Conservation (phyloP, 1,284 basidiomycete species). For the Fereydounia khargensis region DNA sequence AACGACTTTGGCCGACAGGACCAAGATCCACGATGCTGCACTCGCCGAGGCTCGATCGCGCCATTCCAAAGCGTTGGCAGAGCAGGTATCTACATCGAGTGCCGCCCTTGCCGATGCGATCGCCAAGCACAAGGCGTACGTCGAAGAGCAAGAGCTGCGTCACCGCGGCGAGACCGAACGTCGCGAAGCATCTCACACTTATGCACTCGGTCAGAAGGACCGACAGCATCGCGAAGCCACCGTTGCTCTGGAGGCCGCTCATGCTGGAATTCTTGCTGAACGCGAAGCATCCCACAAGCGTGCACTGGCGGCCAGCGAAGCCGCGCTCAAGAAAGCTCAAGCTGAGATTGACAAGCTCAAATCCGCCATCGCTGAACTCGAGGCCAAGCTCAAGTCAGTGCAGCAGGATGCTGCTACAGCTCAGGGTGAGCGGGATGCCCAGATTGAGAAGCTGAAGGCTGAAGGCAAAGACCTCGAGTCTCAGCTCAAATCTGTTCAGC, state of each 20-base stretch:
- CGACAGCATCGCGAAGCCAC: slow-evolving; percentile 22
- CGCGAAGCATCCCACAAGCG: slow-evolving; percentile 1
- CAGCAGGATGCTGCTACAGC: slow-evolving; percentile 12
- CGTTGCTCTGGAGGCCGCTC: slow-evolving; percentile 13
- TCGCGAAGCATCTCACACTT: slow-evolving; percentile 21
- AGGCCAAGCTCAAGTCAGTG: slow-evolving; percentile 22
- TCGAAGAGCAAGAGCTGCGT: slow-evolving; percentile 23
- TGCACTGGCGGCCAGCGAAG: slow-evolving; percentile 6
- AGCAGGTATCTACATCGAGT: slow-evolving; percentile 35
- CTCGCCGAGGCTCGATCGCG: slow-evolving; percentile 42
- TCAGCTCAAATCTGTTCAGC: too few relatives aligned
- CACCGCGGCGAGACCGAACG: slow-evolving; percentile 24
- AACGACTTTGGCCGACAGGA: slow-evolving; percentile 22
- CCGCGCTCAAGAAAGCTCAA: slow-evolving; percentile 13
- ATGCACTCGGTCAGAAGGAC: slow-evolving; percentile 27
- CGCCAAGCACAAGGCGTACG: slow-evolving; percentile 26
- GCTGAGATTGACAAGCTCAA: slow-evolving; percentile 25
- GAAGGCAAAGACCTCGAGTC: too few relatives aligned
- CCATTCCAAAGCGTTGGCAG: slow-evolving; percentile 39
- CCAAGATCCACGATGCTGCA: slow-evolving; percentile 34
- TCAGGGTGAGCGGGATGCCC: slow-evolving; percentile 10
- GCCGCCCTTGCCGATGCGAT: slow-evolving; percentile 29
- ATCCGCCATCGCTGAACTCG: slow-evolving; percentile 11
- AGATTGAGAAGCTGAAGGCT: too few relatives aligned
- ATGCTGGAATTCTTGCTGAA: slow-evolving; percentile 10